These are phyloP conservation scores for Diaporthe sp. DNA, from an alignment of 2,329 filamentous ascomycete species.

Conservation along the genomic window DNA sequence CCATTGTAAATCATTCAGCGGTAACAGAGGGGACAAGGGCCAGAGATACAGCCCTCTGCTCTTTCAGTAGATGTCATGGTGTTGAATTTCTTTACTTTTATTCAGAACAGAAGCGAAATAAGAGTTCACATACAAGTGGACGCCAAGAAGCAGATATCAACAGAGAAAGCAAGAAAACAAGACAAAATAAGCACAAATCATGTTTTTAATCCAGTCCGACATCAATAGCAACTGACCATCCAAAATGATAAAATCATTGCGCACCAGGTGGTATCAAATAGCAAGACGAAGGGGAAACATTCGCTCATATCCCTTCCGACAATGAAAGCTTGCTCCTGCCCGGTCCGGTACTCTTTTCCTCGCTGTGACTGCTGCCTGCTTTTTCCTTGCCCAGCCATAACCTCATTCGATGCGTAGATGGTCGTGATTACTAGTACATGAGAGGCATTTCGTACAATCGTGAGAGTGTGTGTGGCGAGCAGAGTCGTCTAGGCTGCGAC, in stretches of 20 bases:
- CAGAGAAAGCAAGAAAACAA: not conserved
- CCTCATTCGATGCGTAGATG: too few species aligned
- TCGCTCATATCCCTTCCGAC: too few species aligned
- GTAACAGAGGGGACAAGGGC: not conserved
- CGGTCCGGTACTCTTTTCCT: too few species aligned
- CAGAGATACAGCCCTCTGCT: not conserved
- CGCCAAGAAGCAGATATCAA: conserved; percentile 6
- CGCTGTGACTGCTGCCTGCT: too few species aligned
- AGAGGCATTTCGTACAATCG: too few species aligned
- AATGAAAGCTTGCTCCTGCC: too few species aligned
- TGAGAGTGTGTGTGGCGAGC: too few species aligned
- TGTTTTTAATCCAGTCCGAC: not conserved
- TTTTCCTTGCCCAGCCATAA: too few species aligned
- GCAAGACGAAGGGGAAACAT: conserved; percentile 21
- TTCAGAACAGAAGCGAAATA: not conserved
- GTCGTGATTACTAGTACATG: too few species aligned
- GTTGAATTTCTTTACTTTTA: not conserved
- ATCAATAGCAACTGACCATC: conserved; percentile 2
- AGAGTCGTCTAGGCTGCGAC: too few species aligned
- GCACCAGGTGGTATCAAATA: conserved; percentile 37
- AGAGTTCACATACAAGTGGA: not conserved
- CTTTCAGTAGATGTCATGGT: not conserved
- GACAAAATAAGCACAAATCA: not conserved
- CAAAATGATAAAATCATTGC: not conserved
- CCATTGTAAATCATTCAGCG: not conserved